Conservation (phyloP, 2,329 filamentous ascomycete genomes). For the Microcera coccophila region DNA sequence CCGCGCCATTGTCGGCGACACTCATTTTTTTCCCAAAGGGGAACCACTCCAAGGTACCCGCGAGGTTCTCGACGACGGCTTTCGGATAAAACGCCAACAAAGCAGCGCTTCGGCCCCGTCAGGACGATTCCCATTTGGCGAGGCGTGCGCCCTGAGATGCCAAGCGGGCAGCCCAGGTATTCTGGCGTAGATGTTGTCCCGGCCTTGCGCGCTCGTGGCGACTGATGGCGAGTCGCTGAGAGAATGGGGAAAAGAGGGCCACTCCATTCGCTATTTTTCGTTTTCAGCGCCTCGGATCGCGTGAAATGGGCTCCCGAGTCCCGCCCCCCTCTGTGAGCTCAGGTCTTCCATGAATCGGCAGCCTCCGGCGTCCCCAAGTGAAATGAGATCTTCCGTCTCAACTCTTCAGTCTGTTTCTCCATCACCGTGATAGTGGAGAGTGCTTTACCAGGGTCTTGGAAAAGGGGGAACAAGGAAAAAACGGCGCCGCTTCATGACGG, state of each 20-base stretch:
- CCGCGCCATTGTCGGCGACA: not conserved
- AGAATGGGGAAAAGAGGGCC: not conserved
- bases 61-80: not conserved
- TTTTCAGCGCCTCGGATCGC: constrained; percentile 20
- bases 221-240: not conserved
- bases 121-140: not conserved
- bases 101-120: constrained; percentile 1
- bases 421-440: not conserved
- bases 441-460: not conserved
- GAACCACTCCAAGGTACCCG: no score
- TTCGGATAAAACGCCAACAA: not conserved
- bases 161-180: not conserved
- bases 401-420: not conserved
- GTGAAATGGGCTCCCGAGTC: constrained; percentile 22
- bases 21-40: not conserved
- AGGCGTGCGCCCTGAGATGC: not conserved
- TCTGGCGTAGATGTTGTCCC: not conserved
- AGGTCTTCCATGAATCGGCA: not conserved
- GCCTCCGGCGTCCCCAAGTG: not conserved
- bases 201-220: no score
- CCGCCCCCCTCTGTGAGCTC: constrained; percentile 17
- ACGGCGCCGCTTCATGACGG: not conserved
- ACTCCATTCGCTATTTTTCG: constrained; percentile 1
- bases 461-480: constrained; percentile 9
- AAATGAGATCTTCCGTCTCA: not conserved